Base-by-base conservation (phyloP, 1,284 basidiomycete genomes). In the Puccinia coronata region DNA sequence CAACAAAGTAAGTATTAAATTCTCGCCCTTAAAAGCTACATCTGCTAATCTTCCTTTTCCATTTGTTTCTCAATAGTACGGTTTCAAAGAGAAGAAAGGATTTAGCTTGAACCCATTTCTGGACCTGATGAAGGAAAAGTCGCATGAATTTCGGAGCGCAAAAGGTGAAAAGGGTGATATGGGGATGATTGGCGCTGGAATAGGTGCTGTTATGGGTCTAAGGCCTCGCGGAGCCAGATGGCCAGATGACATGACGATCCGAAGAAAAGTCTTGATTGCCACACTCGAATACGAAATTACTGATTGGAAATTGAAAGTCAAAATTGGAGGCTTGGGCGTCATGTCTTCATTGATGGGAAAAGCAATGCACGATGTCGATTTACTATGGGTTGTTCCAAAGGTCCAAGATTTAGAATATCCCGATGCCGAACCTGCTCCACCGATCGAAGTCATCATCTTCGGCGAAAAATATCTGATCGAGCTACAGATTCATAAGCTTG, bases 311-410 rank as follows among this genome's bases (percentile, higher is more conserved):
- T 87, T 95, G 82, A 96, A 96, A 87, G 94, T 96, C 88, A 96
- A 96, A 89, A 96, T 96, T 83, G 94, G 94, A 88, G 94, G 94
- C 88, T 89, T 96, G 39, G 94, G 94, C 89, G 94, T 96, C 88
- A 96, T 96, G 94, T 95, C 94, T 6, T 92, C 92, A 87, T 88
- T 96, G 67, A 96, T 96, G 94, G 94, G 94, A 84, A 96, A 96
- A 87, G 93, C 94, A 6, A 96, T 96, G 94, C 93, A 92, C 72
- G 94, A 96, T 85, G 94, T 96, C 79, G 94, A 96, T 86, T 88
- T 96, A 72, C 89, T 96, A 83, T 96, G 94, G 94, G 92, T 96
- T 67, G 86, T 96, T 12, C 94, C 94, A 72, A 96, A 96, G 86
- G 94, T 96, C 83, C 93, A 79, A 71, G 61, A 82, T 79, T 57